Percentiles rank a stretch among this genome's conserved stretches.
phyloP scores from a whole-genome alignment of 1,284 basidiomycete genomes.

The Apiotrichum montevideense region DNA sequence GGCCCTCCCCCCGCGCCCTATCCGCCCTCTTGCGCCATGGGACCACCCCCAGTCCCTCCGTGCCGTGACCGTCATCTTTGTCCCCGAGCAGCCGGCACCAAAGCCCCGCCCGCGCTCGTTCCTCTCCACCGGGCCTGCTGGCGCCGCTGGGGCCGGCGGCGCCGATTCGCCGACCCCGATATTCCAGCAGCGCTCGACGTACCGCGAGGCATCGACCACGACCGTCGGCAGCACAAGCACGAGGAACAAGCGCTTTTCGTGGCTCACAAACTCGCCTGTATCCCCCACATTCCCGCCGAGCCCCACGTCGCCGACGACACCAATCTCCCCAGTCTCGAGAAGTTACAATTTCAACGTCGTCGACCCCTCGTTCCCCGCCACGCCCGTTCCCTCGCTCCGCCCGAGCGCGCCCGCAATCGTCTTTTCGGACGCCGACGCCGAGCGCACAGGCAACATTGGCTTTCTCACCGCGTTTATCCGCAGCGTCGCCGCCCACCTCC shows the following conservation, averaged over 20 bases:
- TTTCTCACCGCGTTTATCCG: background rate
- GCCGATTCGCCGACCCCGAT: background rate
- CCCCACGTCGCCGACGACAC: background rate
- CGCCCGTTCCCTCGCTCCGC: background rate
- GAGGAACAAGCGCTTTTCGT: background rate
- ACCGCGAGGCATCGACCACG: background rate
- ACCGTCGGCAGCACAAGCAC: background rate
- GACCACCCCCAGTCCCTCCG: background rate
- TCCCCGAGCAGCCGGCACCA: background rate
- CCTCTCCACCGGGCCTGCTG: background rate
- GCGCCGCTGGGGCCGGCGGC: background rate
- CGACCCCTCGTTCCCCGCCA: background rate
- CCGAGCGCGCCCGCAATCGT: background rate
- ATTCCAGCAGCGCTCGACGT: background rate
- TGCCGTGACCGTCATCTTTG: background rate
- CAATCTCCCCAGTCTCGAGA: background rate
- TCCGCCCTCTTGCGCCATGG: constrained; percentile 1
- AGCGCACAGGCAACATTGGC: background rate
- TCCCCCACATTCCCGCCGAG: background rate
- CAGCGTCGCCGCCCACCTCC: constrained; percentile 1
- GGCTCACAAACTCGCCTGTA: background rate
- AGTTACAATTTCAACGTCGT: background rate
- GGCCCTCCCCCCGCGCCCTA: background rate
- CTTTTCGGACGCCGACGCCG: constrained; percentile 4
- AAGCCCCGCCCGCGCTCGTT: background rate